phyloP scores from a whole-genome alignment of 306 rosid species.

The Casuarina glauca region DNA sequence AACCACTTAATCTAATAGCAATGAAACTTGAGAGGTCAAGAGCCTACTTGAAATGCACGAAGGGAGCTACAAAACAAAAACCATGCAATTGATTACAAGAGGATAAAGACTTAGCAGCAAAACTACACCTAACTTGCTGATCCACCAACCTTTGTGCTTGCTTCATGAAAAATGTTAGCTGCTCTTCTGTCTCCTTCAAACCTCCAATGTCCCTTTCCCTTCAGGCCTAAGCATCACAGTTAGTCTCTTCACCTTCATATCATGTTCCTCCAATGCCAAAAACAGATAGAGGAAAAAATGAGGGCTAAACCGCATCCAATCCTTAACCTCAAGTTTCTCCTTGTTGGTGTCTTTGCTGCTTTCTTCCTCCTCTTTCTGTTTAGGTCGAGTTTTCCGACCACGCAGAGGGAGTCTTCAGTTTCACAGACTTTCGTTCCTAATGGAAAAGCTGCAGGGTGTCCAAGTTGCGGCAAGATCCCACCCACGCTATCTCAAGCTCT shows the following conservation, averaged over 20 bases:
- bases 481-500: conserved; percentile 49
- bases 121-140: conserved; percentile 44
- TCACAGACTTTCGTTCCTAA: conserved; percentile 4
- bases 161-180: conserved; percentile 47
- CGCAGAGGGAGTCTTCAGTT: conserved; percentile 29
- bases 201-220: conserved; percentile 37
- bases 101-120: background rate
- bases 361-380: conserved; percentile 51
- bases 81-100: background rate
- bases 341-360: conserved; percentile 45
- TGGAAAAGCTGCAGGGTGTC: conserved; percentile 9
- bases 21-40: background rate
- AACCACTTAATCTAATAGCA: background rate
- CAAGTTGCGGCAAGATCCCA: conserved; percentile 54
- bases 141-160: conserved; percentile 49
- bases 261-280: conserved; percentile 12
- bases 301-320: conserved; percentile 58
- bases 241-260: background rate
- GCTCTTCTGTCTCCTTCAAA: conserved; percentile 52
- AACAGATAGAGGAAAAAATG: conserved; percentile 37
- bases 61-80: background rate
- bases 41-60: background rate
- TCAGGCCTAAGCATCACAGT: conserved; percentile 47
- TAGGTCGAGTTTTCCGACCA: conserved; percentile 48
- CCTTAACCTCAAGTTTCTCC: conserved; percentile 56